These are phyloP conservation scores for Wallacemonas sp. DNA, from an alignment of 208 protist species.

Conservation along the genomic window DNA sequence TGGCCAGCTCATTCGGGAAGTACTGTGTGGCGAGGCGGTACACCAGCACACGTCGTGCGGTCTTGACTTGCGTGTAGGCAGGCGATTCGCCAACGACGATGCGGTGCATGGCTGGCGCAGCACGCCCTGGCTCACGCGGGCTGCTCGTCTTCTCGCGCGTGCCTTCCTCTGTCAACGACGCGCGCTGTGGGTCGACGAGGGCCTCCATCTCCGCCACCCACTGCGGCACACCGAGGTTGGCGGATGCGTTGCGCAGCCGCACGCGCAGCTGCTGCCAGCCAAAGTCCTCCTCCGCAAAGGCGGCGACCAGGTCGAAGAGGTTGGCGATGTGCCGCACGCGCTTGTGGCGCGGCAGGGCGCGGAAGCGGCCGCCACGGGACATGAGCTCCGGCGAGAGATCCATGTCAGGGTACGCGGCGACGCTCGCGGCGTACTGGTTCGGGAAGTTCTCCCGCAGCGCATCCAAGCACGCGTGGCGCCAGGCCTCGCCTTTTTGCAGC, in stretches of 20 bases:
- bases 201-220: conserved; percentile 91
- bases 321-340: conserved; percentile 75
- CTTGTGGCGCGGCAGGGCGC: conserved; percentile 84
- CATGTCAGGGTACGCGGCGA: conserved; percentile 73
- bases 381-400: conserved; percentile 76
- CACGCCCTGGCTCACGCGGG: neutral
- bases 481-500: conserved; percentile 72
- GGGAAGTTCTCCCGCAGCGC: conserved; percentile 86
- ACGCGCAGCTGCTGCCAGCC: conserved; percentile 84
- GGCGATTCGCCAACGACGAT: conserved; percentile 75
- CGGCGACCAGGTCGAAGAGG: conserved; percentile 63
- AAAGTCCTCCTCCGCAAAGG: conserved; percentile 86
- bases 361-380: conserved; percentile 57
- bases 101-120: neutral
- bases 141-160: too few species aligned
- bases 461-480: conserved; percentile 74
- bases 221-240: conserved; percentile 70
- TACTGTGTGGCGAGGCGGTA: conserved; percentile 76
- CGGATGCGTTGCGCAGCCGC: conserved; percentile 70
- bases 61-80: conserved; percentile 54
- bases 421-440: conserved; percentile 63
- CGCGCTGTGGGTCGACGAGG: conserved; percentile 48
- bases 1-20: conserved; percentile 74
- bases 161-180: too few species aligned
- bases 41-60: conserved; percentile 66